These are phyloP conservation scores for Zostera marina DNA, from an alignment of 116 monocot genomes.

Conservation along the genomic window DNA sequence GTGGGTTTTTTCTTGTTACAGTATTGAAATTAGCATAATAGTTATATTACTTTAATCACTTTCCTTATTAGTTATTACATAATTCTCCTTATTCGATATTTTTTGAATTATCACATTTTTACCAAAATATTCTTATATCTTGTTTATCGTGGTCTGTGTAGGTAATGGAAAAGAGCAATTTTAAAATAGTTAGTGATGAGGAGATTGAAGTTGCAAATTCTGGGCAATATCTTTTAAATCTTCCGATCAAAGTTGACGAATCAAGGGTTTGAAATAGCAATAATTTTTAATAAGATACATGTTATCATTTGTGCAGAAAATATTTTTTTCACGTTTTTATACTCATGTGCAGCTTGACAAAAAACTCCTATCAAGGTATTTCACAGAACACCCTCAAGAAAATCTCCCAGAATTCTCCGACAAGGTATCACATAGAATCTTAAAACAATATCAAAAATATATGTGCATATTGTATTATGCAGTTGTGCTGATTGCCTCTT, in stretches of 20 bases:
- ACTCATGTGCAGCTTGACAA: slow-evolving; percentile 30
- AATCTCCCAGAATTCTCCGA: slow-evolving; percentile 33
- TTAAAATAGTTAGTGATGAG: slow-evolving; percentile 55
- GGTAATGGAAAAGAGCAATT: slow-evolving; percentile 93
- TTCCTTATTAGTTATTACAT: too few species aligned
- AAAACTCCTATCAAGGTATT: slow-evolving; percentile 30
- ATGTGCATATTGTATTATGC: too few species aligned
- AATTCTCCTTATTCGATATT: too few species aligned
- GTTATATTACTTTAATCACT: too few species aligned
- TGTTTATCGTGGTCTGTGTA: slow-evolving; percentile 4
- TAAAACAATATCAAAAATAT: too few species aligned
- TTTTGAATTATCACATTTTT: too few species aligned
- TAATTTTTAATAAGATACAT: not conserved
- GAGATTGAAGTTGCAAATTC: slow-evolving; percentile 65
- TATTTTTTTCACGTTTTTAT: not conserved
- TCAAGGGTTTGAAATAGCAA: slow-evolving; percentile 40
- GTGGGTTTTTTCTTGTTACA: too few species aligned
- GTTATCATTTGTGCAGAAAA: not conserved
- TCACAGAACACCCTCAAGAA: slow-evolving; percentile 37
- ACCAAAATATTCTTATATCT: too few species aligned
- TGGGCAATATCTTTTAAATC: slow-evolving; percentile 72
- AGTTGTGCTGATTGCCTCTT: too few species aligned
- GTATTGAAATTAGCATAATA: too few species aligned
- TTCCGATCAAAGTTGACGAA: slow-evolving; percentile 79
- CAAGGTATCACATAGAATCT: slow-evolving; percentile 21